Conservation (phyloP, 768 basidiomycete species). For the Dioszegia crocea region DNA sequence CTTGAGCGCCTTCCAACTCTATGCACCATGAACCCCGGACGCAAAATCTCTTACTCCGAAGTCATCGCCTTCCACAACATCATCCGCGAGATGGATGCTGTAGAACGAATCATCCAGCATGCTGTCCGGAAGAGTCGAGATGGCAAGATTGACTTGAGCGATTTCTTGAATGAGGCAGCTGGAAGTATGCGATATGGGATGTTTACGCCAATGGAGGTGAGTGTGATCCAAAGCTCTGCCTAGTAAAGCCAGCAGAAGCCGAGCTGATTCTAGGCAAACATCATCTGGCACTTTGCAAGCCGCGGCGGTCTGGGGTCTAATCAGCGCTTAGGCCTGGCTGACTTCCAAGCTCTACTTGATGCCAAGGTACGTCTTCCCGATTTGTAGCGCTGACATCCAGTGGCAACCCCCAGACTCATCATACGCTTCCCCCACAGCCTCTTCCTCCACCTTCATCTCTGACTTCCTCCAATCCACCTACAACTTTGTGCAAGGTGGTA, state of each 20-base stretch:
- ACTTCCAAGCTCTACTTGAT: constrained; percentile 89
- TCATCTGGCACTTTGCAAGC: constrained; percentile 95
- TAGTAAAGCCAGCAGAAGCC: no score
- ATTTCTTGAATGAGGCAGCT: constrained; percentile 86
- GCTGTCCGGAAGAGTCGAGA: constrained; percentile 86
- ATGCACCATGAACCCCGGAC: constrained; percentile 80
- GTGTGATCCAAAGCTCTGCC: background rate
- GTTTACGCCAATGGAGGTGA: constrained; percentile 97
- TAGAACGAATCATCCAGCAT: constrained; percentile 87
- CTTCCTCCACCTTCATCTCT: constrained; percentile 51
- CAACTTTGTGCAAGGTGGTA: constrained; percentile 77
- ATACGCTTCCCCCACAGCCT: constrained; percentile 10
- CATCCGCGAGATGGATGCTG: constrained; percentile 87
- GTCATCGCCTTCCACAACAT: constrained; percentile 94
- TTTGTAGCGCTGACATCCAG: constrained; percentile 11
- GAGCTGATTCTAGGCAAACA: constrained; percentile 52
- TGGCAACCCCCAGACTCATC: constrained; percentile 44
- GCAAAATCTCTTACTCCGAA: constrained; percentile 91
- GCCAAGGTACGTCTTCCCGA: constrained; percentile 54
- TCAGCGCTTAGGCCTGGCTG: constrained; percentile 73
- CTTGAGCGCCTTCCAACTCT: constrained; percentile 88
- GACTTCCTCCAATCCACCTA: constrained; percentile 68
- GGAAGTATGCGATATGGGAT: constrained; percentile 84
- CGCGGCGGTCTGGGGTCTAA: constrained; percentile 60
- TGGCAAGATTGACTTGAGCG: constrained; percentile 90